These are phyloP conservation scores for Komagataella mondaviorum DNA, from an alignment of 805 yeast genomes.

Conservation along the genomic window DNA sequence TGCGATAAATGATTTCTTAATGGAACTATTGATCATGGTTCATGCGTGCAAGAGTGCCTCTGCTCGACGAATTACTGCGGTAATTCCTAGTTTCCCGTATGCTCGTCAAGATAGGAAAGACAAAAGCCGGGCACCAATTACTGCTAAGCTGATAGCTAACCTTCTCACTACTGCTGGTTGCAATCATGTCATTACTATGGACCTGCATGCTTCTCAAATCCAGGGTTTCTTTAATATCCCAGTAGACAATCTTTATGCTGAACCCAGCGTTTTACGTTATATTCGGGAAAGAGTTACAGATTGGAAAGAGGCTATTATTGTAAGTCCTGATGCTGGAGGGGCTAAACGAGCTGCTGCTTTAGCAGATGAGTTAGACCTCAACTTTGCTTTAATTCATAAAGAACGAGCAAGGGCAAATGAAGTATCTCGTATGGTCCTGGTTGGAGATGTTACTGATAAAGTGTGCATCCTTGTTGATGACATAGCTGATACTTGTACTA, in stretches of 20 bases:
- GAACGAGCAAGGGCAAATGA: constrained; percentile 94
- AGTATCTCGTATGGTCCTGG: constrained; percentile 88
- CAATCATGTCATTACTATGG: constrained; percentile 92
- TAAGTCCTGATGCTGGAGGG: constrained; percentile 98
- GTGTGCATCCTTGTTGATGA: constrained; percentile 85
- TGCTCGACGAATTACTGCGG: constrained; percentile 87
- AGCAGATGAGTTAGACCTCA: constrained; percentile 84
- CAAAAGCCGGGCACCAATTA: constrained; percentile 90
- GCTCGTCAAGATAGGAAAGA: constrained; percentile 97
- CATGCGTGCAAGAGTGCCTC: constrained; percentile 96
- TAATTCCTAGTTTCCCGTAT: constrained; percentile 90
- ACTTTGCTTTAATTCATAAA: constrained; percentile 91
- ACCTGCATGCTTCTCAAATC: constrained; percentile 92
- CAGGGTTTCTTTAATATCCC: constrained; percentile 95
- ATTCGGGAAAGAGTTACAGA: constrained; percentile 46
- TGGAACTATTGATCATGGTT: constrained; percentile 82
- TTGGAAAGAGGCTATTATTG: constrained; percentile 54
- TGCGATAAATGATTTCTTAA: constrained; percentile 65
- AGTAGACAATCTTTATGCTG: constrained; percentile 91
- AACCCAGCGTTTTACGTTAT: constrained; percentile 78
- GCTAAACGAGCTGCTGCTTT: constrained; percentile 93
- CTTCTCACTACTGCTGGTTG: constrained; percentile 90
- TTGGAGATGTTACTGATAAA: constrained; percentile 83
- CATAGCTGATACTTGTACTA: constrained; percentile 98
- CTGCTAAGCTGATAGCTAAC: constrained; percentile 89